phyloP scores from a whole-genome alignment of 768 basidiomycete genomes.

The Boletellus ananas region DNA sequence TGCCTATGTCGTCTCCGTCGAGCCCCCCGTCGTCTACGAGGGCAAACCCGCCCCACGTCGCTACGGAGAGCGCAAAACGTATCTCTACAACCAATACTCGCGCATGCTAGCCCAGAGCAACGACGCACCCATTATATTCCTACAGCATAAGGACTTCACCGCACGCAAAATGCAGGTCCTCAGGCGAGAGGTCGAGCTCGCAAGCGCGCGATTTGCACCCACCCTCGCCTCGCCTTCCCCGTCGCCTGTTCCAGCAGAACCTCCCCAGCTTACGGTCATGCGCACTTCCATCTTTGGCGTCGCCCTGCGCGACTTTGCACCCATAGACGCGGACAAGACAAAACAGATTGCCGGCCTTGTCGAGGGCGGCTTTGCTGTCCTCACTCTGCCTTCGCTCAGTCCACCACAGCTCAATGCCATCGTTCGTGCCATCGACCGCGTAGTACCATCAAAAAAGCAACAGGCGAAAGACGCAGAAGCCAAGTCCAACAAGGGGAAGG shows the following conservation, averaged over 20 bases:
- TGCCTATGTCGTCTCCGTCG: slow-evolving; percentile 55
- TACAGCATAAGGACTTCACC: slow-evolving; percentile 74
- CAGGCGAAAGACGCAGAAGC: slow-evolving; percentile 51
- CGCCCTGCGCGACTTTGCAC: slow-evolving; percentile 58
- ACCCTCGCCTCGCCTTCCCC: slow-evolving; percentile 33
- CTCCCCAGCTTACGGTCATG: slow-evolving; percentile 63
- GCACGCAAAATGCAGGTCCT: slow-evolving; percentile 64
- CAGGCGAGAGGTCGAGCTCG: slow-evolving; percentile 60
- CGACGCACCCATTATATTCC: slow-evolving; percentile 66
- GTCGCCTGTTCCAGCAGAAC: slow-evolving; percentile 26
- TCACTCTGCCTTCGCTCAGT: slow-evolving; percentile 62
- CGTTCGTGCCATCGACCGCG: slow-evolving; percentile 62
- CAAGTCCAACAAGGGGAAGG: slow-evolving; percentile 38
- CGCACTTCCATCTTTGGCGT: slow-evolving; percentile 80
- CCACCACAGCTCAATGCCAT: slow-evolving; percentile 70
- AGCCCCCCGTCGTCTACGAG: slow-evolving; percentile 46
- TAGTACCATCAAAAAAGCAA: slow-evolving; percentile 55
- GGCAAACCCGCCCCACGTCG: slow-evolving; percentile 58
- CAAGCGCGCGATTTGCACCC: slow-evolving; percentile 41
- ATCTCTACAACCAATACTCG: slow-evolving; percentile 77
- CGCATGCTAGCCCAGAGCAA: slow-evolving; percentile 59
- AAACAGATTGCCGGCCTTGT: slow-evolving; percentile 53
- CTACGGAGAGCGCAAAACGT: slow-evolving; percentile 76
- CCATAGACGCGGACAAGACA: slow-evolving; percentile 46
- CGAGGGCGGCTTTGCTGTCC: slow-evolving; percentile 59